phyloP scores from a whole-genome alignment of 2,329 filamentous ascomycete species.

The Aureobasidium sp. region DNA sequence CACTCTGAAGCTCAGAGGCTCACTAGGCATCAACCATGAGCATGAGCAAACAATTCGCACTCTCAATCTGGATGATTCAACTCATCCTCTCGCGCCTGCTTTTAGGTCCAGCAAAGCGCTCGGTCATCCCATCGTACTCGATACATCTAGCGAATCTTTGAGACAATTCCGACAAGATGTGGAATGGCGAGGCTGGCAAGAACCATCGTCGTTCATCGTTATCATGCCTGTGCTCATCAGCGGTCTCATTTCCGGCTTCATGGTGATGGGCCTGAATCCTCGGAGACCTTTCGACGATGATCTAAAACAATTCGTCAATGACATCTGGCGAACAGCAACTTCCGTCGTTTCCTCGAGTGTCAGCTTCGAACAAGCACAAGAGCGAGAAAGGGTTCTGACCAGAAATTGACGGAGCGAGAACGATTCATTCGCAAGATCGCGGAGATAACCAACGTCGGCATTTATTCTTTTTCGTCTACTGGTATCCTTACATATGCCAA shows the following conservation, averaged over 20 bases:
- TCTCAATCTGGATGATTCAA: not conserved
- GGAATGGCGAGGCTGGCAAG: not conserved
- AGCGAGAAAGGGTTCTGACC: not conserved
- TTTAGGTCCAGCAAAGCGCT: not conserved
- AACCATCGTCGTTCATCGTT: not conserved
- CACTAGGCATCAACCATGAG: not conserved
- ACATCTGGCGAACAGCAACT: not conserved
- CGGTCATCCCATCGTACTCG: not conserved
- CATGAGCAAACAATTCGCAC: not conserved
- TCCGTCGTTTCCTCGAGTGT: not conserved
- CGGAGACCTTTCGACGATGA: conserved; percentile 7
- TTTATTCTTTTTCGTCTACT: not conserved
- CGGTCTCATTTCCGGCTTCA: not conserved
- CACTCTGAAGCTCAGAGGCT: not conserved
- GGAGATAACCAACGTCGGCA: not conserved
- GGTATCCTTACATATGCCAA: not conserved
- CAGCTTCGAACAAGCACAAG: not conserved
- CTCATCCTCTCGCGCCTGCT: not conserved
- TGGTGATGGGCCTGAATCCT: not conserved
- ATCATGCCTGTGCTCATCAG: not conserved
- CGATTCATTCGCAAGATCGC: not conserved
- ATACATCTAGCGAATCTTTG: not conserved
- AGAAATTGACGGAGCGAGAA: not conserved
- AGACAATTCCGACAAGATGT: not conserved
- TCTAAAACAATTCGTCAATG: not conserved